Conservation (phyloP, 1,139 yeast genomes). For the Saccharomyces pastorianus region DNA sequence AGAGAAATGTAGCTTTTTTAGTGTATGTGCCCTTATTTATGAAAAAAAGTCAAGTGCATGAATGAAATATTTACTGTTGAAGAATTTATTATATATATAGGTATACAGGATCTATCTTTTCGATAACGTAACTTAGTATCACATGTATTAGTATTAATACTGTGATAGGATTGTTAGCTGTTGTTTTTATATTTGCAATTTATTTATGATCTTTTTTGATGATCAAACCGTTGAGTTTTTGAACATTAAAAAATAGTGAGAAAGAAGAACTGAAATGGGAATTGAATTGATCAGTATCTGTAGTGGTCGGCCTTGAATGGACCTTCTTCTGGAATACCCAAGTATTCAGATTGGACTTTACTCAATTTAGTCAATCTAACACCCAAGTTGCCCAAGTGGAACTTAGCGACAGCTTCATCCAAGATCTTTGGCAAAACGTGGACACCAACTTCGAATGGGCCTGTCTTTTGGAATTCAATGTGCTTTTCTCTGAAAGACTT, state of each 20-base stretch:
- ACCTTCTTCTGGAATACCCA: slow-evolving; percentile 88
- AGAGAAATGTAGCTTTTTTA: slow-evolving; percentile 34
- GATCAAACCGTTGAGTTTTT: slow-evolving; percentile 16
- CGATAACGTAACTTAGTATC: slow-evolving; percentile 4
- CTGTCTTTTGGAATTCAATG: slow-evolving; percentile 90
- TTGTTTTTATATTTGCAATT: neutral
- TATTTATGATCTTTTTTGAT: slow-evolving; percentile 3
- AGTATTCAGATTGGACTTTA: slow-evolving; percentile 84
- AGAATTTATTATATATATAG: slow-evolving; percentile 9
- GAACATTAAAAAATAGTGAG: slow-evolving; percentile 3
- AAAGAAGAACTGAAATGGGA: neutral
- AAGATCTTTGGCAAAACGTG: slow-evolving; percentile 96
- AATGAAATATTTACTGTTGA: slow-evolving; percentile 9
- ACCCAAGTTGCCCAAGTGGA: slow-evolving; percentile 93
- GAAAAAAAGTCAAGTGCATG: neutral
- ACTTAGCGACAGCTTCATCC: slow-evolving; percentile 98
- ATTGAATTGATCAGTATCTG: slow-evolving; percentile 62
- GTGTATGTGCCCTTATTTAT: slow-evolving; percentile 1
- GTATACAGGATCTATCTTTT: slow-evolving; percentile 2
- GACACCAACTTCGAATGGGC: slow-evolving; percentile 86
- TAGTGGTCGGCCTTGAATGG: slow-evolving; percentile 98
- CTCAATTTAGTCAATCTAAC: slow-evolving; percentile 78
- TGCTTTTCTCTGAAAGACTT: slow-evolving; percentile 67
- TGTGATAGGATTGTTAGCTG: neutral
- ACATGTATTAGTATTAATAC: slow-evolving; percentile 2